These are phyloP conservation scores for Talaromyces marneffei DNA, from an alignment of 2,329 filamentous ascomycete genomes.

Conservation along the genomic window DNA sequence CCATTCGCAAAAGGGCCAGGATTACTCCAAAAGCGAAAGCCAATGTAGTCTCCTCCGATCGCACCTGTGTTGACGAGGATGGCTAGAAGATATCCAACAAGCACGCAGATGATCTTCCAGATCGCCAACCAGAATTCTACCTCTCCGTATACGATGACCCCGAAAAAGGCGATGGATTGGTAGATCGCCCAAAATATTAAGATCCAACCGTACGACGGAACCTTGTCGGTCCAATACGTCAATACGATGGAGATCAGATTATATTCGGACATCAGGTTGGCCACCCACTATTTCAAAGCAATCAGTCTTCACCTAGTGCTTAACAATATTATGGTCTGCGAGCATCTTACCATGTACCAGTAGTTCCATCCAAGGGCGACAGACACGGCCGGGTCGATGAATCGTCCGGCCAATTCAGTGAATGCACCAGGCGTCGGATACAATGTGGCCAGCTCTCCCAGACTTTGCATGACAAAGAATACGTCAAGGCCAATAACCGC, in stretches of 20 bases:
- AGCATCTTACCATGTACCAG: slow-evolving; percentile 12
- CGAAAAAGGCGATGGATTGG: slow-evolving; percentile 19
- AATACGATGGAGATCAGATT: slow-evolving; percentile 36
- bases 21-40: slow-evolving; percentile 31
- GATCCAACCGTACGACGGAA: slow-evolving; percentile 37
- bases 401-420: slow-evolving; percentile 13
- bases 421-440: slow-evolving; percentile 12
- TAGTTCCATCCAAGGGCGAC: slow-evolving; percentile 27
- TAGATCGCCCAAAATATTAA: slow-evolving; percentile 36
- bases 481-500: slow-evolving; percentile 12
- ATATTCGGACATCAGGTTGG: slow-evolving; percentile 24
- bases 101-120: slow-evolving; percentile 31
- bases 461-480: slow-evolving; percentile 12
- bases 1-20: slow-evolving; percentile 14
- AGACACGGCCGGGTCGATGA: slow-evolving; percentile 11
- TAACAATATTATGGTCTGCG: neutral
- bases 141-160: slow-evolving; percentile 43
- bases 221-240: slow-evolving; percentile 31
- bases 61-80: slow-evolving; percentile 33
- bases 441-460: slow-evolving; percentile 12
- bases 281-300: slow-evolving; percentile 4
- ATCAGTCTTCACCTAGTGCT: neutral
- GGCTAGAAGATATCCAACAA: slow-evolving; percentile 29
- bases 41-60: slow-evolving; percentile 32
- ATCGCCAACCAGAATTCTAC: slow-evolving; percentile 36